These are phyloP conservation scores for Fusarium multiceps DNA, from an alignment of 2,329 filamentous ascomycete species.

Conservation along the genomic window DNA sequence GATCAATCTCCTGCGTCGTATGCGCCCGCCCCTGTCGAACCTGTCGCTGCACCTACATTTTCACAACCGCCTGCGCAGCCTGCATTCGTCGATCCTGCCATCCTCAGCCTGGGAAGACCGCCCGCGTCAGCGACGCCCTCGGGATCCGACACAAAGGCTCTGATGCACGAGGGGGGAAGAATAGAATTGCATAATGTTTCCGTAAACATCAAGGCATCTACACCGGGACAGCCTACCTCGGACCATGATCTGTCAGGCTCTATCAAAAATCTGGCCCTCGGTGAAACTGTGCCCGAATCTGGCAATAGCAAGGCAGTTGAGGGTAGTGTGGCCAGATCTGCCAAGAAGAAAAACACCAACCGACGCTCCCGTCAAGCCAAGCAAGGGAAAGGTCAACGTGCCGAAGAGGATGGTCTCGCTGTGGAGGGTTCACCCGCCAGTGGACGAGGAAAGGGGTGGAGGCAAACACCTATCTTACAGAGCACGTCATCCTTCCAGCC, in stretches of 20 bases:
- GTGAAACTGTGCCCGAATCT: conserved; percentile 26
- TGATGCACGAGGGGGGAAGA: conserved; percentile 17
- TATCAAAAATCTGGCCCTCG: conserved; percentile 44
- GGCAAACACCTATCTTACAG: conserved; percentile 69
- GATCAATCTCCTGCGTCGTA: conserved; percentile 47
- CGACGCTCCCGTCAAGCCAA: conserved; percentile 49
- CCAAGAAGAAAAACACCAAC: conserved; percentile 50
- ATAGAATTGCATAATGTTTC: conserved; percentile 30
- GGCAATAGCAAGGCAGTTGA: conserved; percentile 36
- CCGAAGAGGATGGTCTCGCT: conserved; percentile 43
- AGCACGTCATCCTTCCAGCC: conserved; percentile 72
- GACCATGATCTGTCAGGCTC: conserved; percentile 45
- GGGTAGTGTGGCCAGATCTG: conserved; percentile 39
- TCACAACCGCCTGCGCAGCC: conserved; percentile 49
- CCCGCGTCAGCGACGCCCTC: conserved; percentile 49
- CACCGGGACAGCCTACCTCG: conserved; percentile 32
- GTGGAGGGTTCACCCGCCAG: conserved; percentile 44
- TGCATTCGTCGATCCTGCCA: conserved; percentile 82
- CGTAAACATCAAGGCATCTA: conserved; percentile 22
- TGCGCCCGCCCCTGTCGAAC: conserved; percentile 40
- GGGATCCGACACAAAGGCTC: conserved; percentile 32
- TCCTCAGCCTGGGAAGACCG: conserved; percentile 72
- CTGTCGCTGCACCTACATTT: conserved; percentile 43
- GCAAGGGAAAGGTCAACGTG: conserved; percentile 46
- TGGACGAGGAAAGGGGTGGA: conserved; percentile 66